phyloP scores from a whole-genome alignment of 805 yeast species.

The Tetrapisispora iriomotensis region DNA sequence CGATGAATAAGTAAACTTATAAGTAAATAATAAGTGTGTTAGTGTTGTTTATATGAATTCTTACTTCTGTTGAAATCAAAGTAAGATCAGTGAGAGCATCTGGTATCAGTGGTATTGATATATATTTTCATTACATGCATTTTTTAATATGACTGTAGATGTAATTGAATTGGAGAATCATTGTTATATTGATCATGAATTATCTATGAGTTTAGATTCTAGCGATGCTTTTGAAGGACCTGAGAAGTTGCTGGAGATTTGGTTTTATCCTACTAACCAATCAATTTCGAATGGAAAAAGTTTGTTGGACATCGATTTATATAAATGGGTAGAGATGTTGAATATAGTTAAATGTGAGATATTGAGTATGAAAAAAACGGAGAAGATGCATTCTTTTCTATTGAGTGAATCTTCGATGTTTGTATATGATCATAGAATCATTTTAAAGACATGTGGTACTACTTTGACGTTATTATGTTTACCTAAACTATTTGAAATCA shows the following conservation, averaged over 20 bases:
- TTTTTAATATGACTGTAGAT: conserved; percentile 3
- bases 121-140: too few species aligned
- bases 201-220: conserved; percentile 73
- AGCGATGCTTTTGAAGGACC: conserved; percentile 96
- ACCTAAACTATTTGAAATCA: conserved; percentile 48
- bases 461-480: conserved; percentile 81
- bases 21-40: too few species aligned
- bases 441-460: conserved; percentile 93
- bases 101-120: too few species aligned
- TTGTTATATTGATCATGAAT: conserved; percentile 63
- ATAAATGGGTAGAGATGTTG: conserved; percentile 60
- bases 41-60: too few species aligned
- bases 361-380: conserved; percentile 63
- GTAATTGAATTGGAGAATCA: conserved; percentile 17
- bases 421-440: conserved; percentile 75
- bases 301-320: conserved; percentile 44
- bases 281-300: conserved; percentile 21
- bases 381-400: conserved; percentile 68
- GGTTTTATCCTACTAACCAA: conserved; percentile 56
- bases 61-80: too few species aligned
- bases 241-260: conserved; percentile 81
- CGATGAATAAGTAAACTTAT: neutral
- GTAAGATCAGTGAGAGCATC: too few species aligned
- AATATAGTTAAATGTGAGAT: conserved; percentile 84
- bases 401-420: conserved; percentile 84